These are phyloP conservation scores for Aotearoamyces nothofagi DNA, from an alignment of 2,329 filamentous ascomycete genomes.

Conservation along the genomic window DNA sequence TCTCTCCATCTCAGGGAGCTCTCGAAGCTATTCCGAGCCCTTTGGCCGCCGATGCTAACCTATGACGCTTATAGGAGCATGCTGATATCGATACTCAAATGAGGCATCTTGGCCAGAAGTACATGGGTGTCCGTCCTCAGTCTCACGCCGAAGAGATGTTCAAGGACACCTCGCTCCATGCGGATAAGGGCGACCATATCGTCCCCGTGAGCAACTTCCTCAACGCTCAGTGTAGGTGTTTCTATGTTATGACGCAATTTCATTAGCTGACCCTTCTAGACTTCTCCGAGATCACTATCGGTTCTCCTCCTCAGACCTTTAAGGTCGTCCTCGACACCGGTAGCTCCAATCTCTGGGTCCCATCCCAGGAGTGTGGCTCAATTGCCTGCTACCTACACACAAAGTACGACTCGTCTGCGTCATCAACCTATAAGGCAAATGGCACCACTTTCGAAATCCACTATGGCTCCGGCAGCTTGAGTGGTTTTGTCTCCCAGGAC, in stretches of 20 bases:
- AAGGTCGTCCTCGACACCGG: constrained; percentile 98
- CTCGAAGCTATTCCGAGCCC: too few relatives aligned
- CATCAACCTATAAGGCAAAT: constrained; percentile 87
- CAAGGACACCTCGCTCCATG: constrained; percentile 53
- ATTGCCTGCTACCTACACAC: constrained; percentile 96
- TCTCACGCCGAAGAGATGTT: constrained; percentile 64
- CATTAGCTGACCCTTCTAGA: constrained; percentile 33
- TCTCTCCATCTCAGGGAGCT: too few relatives aligned
- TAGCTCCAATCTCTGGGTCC: constrained; percentile 98
- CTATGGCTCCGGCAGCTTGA: constrained; percentile 89
- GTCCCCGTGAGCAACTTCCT: constrained; percentile 94
- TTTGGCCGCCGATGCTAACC: too few relatives aligned
- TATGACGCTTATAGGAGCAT: constrained; percentile 38
- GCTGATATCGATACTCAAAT: constrained; percentile 71
- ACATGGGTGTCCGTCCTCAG: constrained; percentile 69
- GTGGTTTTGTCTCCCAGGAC: constrained; percentile 87
- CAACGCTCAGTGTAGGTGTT: constrained; percentile 84
- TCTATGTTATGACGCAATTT: not conserved
- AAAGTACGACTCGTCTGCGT: constrained; percentile 87
- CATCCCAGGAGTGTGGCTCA: constrained; percentile 75
- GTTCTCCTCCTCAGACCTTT: constrained; percentile 84
- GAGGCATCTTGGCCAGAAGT: constrained; percentile 82
- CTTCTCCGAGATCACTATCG: constrained; percentile 92
- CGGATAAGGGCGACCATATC: constrained; percentile 52
- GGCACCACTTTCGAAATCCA: constrained; percentile 83